phyloP scores from a whole-genome alignment of 129 eudicot genomes.

The Daucus carota region DNA sequence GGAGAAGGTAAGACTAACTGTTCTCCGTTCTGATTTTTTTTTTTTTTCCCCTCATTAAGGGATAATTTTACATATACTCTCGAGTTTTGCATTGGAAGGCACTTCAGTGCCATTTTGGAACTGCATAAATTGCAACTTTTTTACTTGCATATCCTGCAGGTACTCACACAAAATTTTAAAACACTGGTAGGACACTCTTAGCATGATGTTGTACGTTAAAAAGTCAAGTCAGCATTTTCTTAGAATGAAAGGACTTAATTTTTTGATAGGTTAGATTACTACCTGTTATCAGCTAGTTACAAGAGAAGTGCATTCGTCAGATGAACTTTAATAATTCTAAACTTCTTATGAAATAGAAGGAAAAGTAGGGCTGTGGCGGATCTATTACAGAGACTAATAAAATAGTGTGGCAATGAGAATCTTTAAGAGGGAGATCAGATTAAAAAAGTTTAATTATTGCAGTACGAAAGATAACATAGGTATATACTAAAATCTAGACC shows the following conservation, averaged over 20 bases:
- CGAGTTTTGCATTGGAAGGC: no score
- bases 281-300: not conserved
- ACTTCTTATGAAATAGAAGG: not conserved
- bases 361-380: not conserved
- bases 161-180: not conserved
- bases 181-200: not conserved
- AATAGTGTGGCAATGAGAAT: not conserved
- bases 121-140: not conserved
- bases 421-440: not conserved
- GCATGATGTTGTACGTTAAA: not conserved
- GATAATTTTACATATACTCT: not conserved
- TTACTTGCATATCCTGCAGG: not conserved
- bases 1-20: not conserved
- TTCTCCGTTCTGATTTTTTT: not conserved
- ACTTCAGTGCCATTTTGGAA: not conserved
- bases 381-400: not conserved
- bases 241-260: not conserved
- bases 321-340: not conserved
- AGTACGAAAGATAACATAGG: not conserved
- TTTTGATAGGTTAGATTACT: not conserved
- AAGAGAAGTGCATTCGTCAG: not conserved
- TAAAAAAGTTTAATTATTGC: not conserved
- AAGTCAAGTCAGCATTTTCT: not conserved
- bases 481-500: not conserved
- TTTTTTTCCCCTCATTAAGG: not conserved